phyloP scores from a whole-genome alignment of 2,329 filamentous ascomycete genomes.

The Setomelanomma holmii region DNA sequence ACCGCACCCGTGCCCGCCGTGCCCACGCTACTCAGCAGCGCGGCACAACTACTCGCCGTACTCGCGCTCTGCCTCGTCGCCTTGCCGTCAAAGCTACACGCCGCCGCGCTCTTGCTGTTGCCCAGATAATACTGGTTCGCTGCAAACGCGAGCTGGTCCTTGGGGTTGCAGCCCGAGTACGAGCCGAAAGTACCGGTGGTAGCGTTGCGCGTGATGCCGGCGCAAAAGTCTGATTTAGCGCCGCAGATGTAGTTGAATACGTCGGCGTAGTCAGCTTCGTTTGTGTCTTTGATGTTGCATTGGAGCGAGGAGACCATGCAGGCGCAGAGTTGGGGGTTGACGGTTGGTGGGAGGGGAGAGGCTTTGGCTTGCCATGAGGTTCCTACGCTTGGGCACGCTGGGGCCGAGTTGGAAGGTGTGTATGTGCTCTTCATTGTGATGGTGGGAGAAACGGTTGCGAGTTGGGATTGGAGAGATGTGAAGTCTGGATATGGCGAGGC shows the following conservation, averaged over 20 bases:
- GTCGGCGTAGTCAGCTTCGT: slow-evolving; percentile 64
- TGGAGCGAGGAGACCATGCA: slow-evolving; percentile 80
- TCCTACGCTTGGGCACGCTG: slow-evolving; percentile 72
- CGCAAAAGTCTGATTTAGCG: slow-evolving; percentile 61
- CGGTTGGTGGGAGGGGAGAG: slow-evolving; percentile 78
- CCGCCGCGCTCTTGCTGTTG: slow-evolving; percentile 54
- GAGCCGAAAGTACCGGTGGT: slow-evolving; percentile 74
- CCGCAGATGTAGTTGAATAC: slow-evolving; percentile 80
- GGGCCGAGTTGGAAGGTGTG: slow-evolving; percentile 71
- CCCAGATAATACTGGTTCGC: slow-evolving; percentile 73
- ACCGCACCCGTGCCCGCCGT: slow-evolving; percentile 64
- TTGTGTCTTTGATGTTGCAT: slow-evolving; percentile 72
- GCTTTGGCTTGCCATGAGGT: slow-evolving; percentile 72
- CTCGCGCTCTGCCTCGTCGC: slow-evolving; percentile 62
- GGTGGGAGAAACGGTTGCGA: slow-evolving; percentile 70
- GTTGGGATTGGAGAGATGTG: slow-evolving; percentile 71
- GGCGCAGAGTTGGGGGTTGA: slow-evolving; percentile 78
- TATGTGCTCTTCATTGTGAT: slow-evolving; percentile 72
- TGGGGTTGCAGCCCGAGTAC: slow-evolving; percentile 75
- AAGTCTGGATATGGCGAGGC: slow-evolving; percentile 75
- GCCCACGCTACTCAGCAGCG: slow-evolving; percentile 68
- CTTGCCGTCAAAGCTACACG: slow-evolving; percentile 75
- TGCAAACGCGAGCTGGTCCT: slow-evolving; percentile 75
- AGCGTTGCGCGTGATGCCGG: slow-evolving; percentile 71
- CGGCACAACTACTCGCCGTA: slow-evolving; percentile 61